These are phyloP conservation scores for Penicillium herquei DNA, from an alignment of 495 filamentous ascomycete species.

Conservation along the genomic window DNA sequence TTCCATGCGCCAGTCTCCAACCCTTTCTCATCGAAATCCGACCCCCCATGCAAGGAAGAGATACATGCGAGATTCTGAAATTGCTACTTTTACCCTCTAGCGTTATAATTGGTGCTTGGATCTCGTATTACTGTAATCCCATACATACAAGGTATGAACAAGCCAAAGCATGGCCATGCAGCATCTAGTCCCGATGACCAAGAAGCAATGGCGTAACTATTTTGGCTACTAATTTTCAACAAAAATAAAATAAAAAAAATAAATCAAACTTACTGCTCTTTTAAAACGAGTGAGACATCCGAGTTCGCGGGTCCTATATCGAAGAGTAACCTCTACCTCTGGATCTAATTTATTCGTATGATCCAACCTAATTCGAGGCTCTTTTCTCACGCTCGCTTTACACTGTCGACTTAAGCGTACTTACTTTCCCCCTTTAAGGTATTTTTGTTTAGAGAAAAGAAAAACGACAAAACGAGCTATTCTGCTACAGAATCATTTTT, in stretches of 20 bases:
- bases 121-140: constrained; percentile 13
- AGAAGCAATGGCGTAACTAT: constrained; percentile 24
- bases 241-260: constrained; percentile 13
- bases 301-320: constrained; percentile 12
- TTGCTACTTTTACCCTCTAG: constrained; percentile 1
- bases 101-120: constrained; percentile 11
- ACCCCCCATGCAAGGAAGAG: constrained; percentile 31
- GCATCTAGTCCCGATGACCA: constrained; percentile 13
- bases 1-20: constrained; percentile 14
- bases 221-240: constrained; percentile 8
- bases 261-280: constrained; percentile 10
- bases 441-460: not conserved
- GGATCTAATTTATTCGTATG: constrained; percentile 19
- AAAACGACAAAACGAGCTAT: not conserved
- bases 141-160: constrained; percentile 17
- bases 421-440: not conserved
- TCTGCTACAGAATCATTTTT: not conserved
- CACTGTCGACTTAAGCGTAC: not conserved
- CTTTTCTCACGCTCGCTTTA: not conserved
- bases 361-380: constrained; percentile 12
- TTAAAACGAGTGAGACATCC: constrained; percentile 27
- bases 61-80: constrained; percentile 24
- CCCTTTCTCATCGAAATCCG: constrained; percentile 25
- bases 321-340: constrained; percentile 10
- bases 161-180: constrained; percentile 29